phyloP scores from a whole-genome alignment of 805 yeast species.

The Wickerhamomyces ciferrii region DNA sequence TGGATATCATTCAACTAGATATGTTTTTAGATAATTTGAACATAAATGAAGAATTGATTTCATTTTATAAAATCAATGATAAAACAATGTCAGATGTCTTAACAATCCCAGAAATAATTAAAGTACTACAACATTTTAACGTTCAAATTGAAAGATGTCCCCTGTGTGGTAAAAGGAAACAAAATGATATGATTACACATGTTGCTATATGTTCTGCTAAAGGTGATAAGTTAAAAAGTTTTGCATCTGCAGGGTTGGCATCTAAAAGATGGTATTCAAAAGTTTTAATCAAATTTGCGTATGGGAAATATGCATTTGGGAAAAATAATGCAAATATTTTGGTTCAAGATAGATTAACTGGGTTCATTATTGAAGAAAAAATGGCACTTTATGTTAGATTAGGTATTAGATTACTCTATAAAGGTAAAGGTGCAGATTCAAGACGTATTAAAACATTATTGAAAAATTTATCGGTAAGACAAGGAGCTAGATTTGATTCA shows the following conservation, averaged over 20 bases:
- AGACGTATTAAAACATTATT: constrained; percentile 57
- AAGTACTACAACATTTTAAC: constrained; percentile 40
- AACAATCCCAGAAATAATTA: constrained; percentile 48
- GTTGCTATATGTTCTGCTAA: constrained; percentile 80
- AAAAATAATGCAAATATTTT: constrained; percentile 89
- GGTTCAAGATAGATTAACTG: constrained; percentile 88
- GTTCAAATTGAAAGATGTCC: constrained; percentile 59
- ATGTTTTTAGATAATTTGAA: constrained; percentile 46
- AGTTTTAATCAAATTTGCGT: constrained; percentile 74
- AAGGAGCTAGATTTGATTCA: constrained; percentile 79
- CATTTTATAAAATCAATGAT: constrained; percentile 11
- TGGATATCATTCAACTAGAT: constrained; percentile 50
- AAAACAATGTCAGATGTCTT: constrained; percentile 31
- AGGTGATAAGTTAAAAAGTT: constrained; percentile 68
- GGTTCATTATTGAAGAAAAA: constrained; percentile 86
- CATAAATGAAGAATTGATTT: constrained; percentile 15
- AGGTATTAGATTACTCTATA: constrained; percentile 80
- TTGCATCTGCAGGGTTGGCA: constrained; percentile 77
- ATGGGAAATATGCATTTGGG: constrained; percentile 84
- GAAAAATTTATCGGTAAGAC: constrained; percentile 64
- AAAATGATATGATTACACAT: constrained; percentile 78
- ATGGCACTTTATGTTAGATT: constrained; percentile 85
- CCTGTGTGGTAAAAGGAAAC: constrained; percentile 60
- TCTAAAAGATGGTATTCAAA: constrained; percentile 86
- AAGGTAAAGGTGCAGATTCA: constrained; percentile 61